Evolutionary conservation across 768 basidiomycete species (phyloP).

Genomic region (Suillus subalutaceus): DNA sequence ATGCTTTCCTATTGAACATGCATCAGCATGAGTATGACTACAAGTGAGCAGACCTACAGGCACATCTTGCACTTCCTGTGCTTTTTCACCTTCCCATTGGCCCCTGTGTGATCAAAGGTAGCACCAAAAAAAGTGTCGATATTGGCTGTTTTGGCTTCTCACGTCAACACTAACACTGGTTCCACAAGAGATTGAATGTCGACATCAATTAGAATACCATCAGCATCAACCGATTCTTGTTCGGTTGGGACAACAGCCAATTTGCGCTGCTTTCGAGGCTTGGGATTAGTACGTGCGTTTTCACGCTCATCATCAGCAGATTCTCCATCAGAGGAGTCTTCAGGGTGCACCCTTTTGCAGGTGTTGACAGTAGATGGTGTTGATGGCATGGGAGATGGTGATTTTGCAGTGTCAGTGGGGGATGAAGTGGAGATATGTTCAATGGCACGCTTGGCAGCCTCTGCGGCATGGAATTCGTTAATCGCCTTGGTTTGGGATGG

Average conservation of each 20-base stretch:
- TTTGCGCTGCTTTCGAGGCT: neutral
- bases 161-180: neutral
- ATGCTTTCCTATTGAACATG: too few relatives aligned
- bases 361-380: neutral
- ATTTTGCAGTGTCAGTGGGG: neutral
- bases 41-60: too few relatives aligned
- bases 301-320: neutral
- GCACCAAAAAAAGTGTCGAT: neutral
- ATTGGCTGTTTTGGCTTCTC: neutral
- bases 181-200: neutral
- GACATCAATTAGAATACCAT: neutral
- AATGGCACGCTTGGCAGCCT: neutral
- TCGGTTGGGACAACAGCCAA: neutral
- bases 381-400: neutral
- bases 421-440: neutral
- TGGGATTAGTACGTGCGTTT: neutral
- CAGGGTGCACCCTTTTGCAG: neutral
- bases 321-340: neutral
- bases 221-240: neutral
- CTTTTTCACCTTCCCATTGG: too few relatives aligned
- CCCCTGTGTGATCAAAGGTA: too few relatives aligned
- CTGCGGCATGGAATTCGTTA: neutral
- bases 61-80: too few relatives aligned
- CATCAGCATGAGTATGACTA: too few relatives aligned
- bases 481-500: neutral